A percentile compares a stretch with the other conserved stretches of the same genome.
These are phyloP conservation scores for Euphorbia schlechtendalii DNA, from an alignment of 441 rosid species.

Conservation along the genomic window DNA sequence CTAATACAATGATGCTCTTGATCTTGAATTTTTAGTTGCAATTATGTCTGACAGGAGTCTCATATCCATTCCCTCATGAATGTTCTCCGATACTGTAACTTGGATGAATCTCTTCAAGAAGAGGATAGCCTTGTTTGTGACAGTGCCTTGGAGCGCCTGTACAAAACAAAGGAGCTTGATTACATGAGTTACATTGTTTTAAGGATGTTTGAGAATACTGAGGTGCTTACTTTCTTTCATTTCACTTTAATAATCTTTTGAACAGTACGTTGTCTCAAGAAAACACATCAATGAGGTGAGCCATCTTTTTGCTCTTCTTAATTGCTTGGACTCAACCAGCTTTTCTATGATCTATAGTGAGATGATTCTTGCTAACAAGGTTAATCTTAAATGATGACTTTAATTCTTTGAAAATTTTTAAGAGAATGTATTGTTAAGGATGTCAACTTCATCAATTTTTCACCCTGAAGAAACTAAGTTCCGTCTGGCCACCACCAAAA, in stretches of 20 bases:
- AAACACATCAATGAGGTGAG: neutral
- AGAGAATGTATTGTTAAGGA: neutral
- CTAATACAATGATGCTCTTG: neutral
- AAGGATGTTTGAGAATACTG: constrained; percentile 92
- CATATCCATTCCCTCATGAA: constrained; percentile 99
- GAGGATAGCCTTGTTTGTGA: constrained; percentile 89
- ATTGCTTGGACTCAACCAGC: neutral
- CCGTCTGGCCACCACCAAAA: neutral
- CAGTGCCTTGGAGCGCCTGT: constrained; percentile 78
- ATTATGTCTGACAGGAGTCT: constrained; percentile 61
- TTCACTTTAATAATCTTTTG: constrained; percentile 8
- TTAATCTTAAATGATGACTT: neutral
- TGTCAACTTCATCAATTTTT: neutral
- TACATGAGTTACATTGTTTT: constrained; percentile 98
- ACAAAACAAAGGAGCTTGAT: constrained; percentile 93
- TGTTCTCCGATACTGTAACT: constrained; percentile 94
- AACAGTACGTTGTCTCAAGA: neutral
- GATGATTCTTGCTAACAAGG: neutral
- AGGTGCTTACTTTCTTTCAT: constrained; percentile 30
- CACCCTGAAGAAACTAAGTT: constrained; percentile 6
- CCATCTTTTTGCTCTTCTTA: neutral
- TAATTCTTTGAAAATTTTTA: neutral
- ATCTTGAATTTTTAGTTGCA: neutral
- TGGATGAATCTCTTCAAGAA: constrained; percentile 94
- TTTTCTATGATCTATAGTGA: neutral